Percentiles rank a stretch among this genome's conserved stretches.
Conservation (phyloP, 805 yeast species). For the Isabelozyma heimii region DNA sequence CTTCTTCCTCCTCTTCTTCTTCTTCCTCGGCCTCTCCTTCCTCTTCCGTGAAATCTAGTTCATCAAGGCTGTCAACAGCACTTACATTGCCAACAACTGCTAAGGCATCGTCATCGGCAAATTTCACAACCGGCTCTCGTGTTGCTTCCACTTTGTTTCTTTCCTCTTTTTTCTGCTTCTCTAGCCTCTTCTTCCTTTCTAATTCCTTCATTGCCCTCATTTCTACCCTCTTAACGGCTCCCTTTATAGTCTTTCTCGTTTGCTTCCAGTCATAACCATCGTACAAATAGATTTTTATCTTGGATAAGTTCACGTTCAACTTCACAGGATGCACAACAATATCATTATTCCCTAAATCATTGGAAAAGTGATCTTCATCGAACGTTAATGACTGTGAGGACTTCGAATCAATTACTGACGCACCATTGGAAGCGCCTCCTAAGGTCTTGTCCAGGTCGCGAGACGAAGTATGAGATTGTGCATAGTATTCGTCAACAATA, state of each 20-base stretch:
- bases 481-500: constrained; percentile 18
- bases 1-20: constrained; percentile 7
- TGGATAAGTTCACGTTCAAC: constrained; percentile 34
- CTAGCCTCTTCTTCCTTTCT: constrained; percentile 8
- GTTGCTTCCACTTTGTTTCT: constrained; percentile 2
- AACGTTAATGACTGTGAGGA: constrained; percentile 10
- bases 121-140: constrained; percentile 1
- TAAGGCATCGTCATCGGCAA: constrained; percentile 10
- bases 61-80: background rate
- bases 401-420: background rate
- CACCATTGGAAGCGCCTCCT: background rate
- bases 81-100: background rate
- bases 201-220: constrained; percentile 37
- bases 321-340: constrained; percentile 18
- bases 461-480: background rate
- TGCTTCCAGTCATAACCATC: constrained; percentile 94
- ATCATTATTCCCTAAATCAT: background rate
- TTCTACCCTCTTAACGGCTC: constrained; percentile 65
- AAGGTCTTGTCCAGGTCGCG: background rate
- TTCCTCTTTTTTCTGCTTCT: background rate
- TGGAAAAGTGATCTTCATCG: constrained; percentile 25
- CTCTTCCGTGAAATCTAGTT: background rate
- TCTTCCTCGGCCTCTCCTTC: background rate
- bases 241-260: constrained; percentile 64
- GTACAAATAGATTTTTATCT: constrained; percentile 49